Evolutionary conservation across 805 yeast species (phyloP).

Genomic region (Saccharomycopsis vini): DNA sequence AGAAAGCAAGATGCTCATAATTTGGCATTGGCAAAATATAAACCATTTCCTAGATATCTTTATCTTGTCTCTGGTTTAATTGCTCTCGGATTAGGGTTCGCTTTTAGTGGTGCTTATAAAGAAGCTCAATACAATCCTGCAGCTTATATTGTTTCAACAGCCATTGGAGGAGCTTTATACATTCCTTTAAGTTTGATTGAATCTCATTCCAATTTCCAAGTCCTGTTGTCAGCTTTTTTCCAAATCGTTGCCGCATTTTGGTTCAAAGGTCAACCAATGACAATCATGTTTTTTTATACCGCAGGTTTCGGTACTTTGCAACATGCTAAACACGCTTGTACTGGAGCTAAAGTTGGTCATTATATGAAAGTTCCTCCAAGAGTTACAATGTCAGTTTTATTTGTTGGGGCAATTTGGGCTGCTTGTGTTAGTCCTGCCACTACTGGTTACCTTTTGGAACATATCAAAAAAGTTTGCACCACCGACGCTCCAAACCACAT

Average conservation of each 20-base stretch:
- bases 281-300: slow-evolving; percentile 45
- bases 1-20: slow-evolving; percentile 33
- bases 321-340: slow-evolving; percentile 34
- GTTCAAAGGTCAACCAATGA: slow-evolving; percentile 45
- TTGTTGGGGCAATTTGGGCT: slow-evolving; percentile 26
- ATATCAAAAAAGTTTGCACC: slow-evolving; percentile 35
- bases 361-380: slow-evolving; percentile 52
- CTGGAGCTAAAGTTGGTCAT: slow-evolving; percentile 46
- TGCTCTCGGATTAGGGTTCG: slow-evolving; percentile 31
- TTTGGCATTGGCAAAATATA: slow-evolving; percentile 45
- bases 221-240: slow-evolving; percentile 39
- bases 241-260: slow-evolving; percentile 54
- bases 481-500: too few species aligned
- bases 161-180: background rate
- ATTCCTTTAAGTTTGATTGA: slow-evolving; percentile 26
- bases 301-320: slow-evolving; percentile 43
- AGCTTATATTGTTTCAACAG: background rate
- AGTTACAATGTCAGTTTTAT: slow-evolving; percentile 34
- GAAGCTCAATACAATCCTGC: background rate
- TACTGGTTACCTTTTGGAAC: slow-evolving; percentile 15
- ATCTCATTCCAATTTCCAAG: slow-evolving; percentile 41
- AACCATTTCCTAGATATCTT: slow-evolving; percentile 59
- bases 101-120: background rate
- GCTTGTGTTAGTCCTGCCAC: slow-evolving; percentile 21
- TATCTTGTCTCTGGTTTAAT: slow-evolving; percentile 32